A percentile compares a stretch with the other conserved stretches of the same genome.
Conservation (phyloP, 139 green algal species). For the Parachlorella kessleri region DNA sequence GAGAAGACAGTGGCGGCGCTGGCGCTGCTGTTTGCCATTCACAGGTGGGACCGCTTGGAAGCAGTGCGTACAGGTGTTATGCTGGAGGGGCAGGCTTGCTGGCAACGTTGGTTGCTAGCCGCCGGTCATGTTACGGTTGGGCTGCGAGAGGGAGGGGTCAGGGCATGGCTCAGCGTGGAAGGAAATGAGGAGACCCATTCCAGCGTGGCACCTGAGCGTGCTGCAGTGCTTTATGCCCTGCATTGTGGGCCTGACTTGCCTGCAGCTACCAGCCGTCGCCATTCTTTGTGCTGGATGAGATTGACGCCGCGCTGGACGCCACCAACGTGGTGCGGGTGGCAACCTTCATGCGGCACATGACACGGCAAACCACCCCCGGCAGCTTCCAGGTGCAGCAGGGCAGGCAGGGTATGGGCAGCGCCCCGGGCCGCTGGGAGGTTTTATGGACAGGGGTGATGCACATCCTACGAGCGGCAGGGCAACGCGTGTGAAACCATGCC, state of each 20-base stretch:
- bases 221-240: too few relatives aligned
- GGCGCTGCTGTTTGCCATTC: slow-evolving; percentile 96
- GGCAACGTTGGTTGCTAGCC: too few relatives aligned
- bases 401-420: too few relatives aligned
- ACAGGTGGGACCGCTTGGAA: slow-evolving; percentile 68
- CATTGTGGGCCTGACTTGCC: not conserved
- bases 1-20: slow-evolving; percentile 93
- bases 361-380: slow-evolving; percentile 30
- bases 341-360: slow-evolving; percentile 86
- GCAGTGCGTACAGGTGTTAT: not conserved
- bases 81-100: not conserved
- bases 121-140: too few relatives aligned
- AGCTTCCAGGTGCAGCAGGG: slow-evolving; percentile 47
- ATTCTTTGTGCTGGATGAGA: slow-evolving; percentile 99
- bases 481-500: too few relatives aligned
- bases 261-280: slow-evolving; percentile 82
- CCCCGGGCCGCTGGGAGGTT: too few relatives aligned
- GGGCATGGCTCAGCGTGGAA: too few relatives aligned
- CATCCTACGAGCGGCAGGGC: too few relatives aligned
- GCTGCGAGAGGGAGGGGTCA: too few relatives aligned
- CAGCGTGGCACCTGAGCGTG: too few relatives aligned
- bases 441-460: too few relatives aligned
- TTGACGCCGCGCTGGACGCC: slow-evolving; percentile 93
- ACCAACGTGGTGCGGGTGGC: slow-evolving; percentile 94
- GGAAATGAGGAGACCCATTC: too few relatives aligned